Conservation (phyloP, 345 rosid species). For the Kandelia obovata region DNA sequence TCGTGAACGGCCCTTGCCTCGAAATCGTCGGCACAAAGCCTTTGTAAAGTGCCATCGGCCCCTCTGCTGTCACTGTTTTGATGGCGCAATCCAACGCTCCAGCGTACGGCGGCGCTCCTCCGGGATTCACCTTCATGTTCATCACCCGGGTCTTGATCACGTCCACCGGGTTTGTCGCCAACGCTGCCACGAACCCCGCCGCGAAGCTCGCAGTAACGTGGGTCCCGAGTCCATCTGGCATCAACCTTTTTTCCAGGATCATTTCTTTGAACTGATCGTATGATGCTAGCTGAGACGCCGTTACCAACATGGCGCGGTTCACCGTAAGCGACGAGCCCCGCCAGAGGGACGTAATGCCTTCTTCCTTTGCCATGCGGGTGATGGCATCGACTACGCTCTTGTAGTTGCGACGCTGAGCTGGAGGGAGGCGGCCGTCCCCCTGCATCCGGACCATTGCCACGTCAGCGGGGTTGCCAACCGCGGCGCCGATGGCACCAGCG, state of each 20-base stretch:
- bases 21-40: constrained; percentile 84
- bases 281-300: constrained; percentile 78
- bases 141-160: constrained; percentile 86
- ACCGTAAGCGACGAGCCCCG: constrained; percentile 77
- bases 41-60: constrained; percentile 72
- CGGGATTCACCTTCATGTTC: constrained; percentile 78
- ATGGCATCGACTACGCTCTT: constrained; percentile 73
- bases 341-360: constrained; percentile 80
- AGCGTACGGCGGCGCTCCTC: constrained; percentile 55
- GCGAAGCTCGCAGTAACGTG: constrained; percentile 76
- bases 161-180: constrained; percentile 76
- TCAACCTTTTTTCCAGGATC: constrained; percentile 43
- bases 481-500: constrained; percentile 80
- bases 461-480: constrained; percentile 86
- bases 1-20: constrained; percentile 86
- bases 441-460: constrained; percentile 97
- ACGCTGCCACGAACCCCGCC: constrained; percentile 84
- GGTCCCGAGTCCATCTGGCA: constrained; percentile 69
- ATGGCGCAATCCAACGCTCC: constrained; percentile 76
- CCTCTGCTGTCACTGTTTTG: constrained; percentile 75
- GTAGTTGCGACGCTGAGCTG: constrained; percentile 64
- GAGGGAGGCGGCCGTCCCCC: constrained; percentile 80
- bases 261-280: constrained; percentile 78
- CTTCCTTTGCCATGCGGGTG: constrained; percentile 56
- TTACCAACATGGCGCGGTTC: constrained; percentile 84